Evolutionary conservation across 2,329 filamentous ascomycete species (phyloP), one percentile per base, ranked within the genome.

Genomic region (Talaromyces sp.): DNA sequence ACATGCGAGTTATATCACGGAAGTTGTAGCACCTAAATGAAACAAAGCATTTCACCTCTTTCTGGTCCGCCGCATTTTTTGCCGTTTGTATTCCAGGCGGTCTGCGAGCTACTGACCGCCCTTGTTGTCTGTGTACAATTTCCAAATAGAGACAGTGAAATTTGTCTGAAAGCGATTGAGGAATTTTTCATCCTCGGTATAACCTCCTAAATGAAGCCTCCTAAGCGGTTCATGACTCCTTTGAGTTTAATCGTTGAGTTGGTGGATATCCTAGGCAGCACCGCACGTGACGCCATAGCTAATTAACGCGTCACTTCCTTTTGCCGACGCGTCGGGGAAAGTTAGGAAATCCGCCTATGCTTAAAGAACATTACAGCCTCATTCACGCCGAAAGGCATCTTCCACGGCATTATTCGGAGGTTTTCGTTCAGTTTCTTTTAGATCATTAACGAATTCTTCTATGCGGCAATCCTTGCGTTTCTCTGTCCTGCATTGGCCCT

Each of bases 11-110:
- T 35, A 22, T 39, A 39, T 56, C 52, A 37, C 52, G 11, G 52
- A 3, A 24, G 52, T 56, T 24, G 52, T 39, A 7, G 33, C 37
- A 31, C 33, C 22, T 1, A 14, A 45, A 13, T 19, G 22, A 45
- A 31, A 7, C 56, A 4, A 43, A 24, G 31, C 10, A 58, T 43
- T 22, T 33, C 27, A 22, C 37, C 52, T 56, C 45, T 16, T 24
- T 27, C 14, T 31, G 10, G 19, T 47, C 52, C 37, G 39, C 67
- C 67, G 65, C 67, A 59, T 67, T 68, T 73, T 74, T 68, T 76
- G 74, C 74, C 66, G 6, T 16, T n/a, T 7, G 14, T 16, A 13
- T 33, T 62, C 14, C 27, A 43, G 54, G 41, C 60, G 49, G 58
- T 64, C 24, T 49, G 4, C 14, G 11, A 3, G 11, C 7, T 50